These are phyloP conservation scores for Monascus purpureus DNA, from an alignment of 495 filamentous ascomycete species.

Conservation along the genomic window DNA sequence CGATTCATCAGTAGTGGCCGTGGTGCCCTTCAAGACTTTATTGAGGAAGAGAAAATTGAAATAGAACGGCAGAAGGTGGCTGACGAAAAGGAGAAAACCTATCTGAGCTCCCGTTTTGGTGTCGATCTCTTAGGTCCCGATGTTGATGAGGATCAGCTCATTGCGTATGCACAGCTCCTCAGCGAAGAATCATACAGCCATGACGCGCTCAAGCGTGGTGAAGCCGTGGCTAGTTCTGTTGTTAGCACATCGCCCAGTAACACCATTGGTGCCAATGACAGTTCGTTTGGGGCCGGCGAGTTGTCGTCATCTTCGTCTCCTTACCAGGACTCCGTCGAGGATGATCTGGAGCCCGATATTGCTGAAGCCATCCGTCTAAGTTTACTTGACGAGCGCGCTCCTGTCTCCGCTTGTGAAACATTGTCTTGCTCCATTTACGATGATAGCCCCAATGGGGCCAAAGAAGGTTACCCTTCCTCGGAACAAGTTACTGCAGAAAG, in stretches of 20 bases:
- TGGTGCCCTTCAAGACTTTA: slow-evolving; percentile 59
- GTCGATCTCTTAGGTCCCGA: slow-evolving; percentile 58
- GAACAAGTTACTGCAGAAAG: slow-evolving; percentile 16
- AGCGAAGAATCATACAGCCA: slow-evolving; percentile 61
- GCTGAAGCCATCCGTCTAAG: slow-evolving; percentile 71
- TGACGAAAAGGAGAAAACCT: slow-evolving; percentile 43
- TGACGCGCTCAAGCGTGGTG: slow-evolving; percentile 44
- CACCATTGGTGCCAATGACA: slow-evolving; percentile 25
- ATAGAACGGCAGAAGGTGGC: slow-evolving; percentile 60
- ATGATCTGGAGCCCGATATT: slow-evolving; percentile 59
- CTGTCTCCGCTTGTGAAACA: slow-evolving; percentile 15
- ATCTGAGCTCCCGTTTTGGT: slow-evolving; percentile 66
- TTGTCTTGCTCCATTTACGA: slow-evolving; percentile 40
- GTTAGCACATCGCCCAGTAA: slow-evolving; percentile 30
- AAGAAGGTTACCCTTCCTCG: slow-evolving; percentile 7
- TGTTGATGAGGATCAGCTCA: slow-evolving; percentile 72
- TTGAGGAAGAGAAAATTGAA: slow-evolving; percentile 68
- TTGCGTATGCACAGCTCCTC: slow-evolving; percentile 79
- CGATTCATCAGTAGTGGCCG: slow-evolving; percentile 46
- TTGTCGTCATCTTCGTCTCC: slow-evolving; percentile 27
- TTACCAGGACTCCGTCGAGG: slow-evolving; percentile 28
- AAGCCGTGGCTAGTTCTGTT: slow-evolving; percentile 35
- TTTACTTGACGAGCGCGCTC: slow-evolving; percentile 39
- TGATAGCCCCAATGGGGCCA: slow-evolving; percentile 15
- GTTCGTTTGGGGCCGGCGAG: slow-evolving; percentile 37